Conservation (phyloP, 495 filamentous ascomycete species). For the Evernia prunastri region DNA sequence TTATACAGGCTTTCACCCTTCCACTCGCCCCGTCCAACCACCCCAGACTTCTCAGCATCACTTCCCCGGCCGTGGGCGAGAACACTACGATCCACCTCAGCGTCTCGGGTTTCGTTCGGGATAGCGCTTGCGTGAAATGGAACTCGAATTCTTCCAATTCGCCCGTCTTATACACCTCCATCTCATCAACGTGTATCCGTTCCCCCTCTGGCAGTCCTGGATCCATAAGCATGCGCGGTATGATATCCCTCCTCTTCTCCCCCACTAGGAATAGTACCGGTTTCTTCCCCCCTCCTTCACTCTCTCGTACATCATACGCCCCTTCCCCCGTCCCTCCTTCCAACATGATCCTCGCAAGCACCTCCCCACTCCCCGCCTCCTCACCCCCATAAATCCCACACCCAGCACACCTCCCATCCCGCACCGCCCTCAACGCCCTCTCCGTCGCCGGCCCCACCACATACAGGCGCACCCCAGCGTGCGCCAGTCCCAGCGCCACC, state of each 20-base stretch:
- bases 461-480: slow-evolving; percentile 59
- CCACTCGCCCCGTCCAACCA: slow-evolving; percentile 46
- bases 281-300: slow-evolving; percentile 45
- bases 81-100: slow-evolving; percentile 85
- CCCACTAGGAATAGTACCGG: slow-evolving; percentile 80
- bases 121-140: slow-evolving; percentile 49
- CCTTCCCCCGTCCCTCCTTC: slow-evolving; percentile 14
- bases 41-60: slow-evolving; percentile 64
- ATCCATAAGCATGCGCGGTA: slow-evolving; percentile 68
- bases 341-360: slow-evolving; percentile 68
- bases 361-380: slow-evolving; percentile 75
- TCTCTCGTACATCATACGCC: slow-evolving; percentile 7
- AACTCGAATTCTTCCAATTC: slow-evolving; percentile 67
- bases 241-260: slow-evolving; percentile 79
- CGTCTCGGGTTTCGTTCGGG: slow-evolving; percentile 31
- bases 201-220: slow-evolving; percentile 33
- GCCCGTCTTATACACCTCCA: slow-evolving; percentile 78
- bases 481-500: slow-evolving; percentile 31
- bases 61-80: slow-evolving; percentile 80
- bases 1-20: slow-evolving; percentile 32
- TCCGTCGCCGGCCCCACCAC: slow-evolving; percentile 90
- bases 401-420: slow-evolving; percentile 36
- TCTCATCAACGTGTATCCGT: slow-evolving; percentile 62
- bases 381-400: slow-evolving; percentile 47
- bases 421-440: slow-evolving; percentile 57